Base-by-base conservation (phyloP, 805 yeast species). In the Candida lessepsii region DNA sequence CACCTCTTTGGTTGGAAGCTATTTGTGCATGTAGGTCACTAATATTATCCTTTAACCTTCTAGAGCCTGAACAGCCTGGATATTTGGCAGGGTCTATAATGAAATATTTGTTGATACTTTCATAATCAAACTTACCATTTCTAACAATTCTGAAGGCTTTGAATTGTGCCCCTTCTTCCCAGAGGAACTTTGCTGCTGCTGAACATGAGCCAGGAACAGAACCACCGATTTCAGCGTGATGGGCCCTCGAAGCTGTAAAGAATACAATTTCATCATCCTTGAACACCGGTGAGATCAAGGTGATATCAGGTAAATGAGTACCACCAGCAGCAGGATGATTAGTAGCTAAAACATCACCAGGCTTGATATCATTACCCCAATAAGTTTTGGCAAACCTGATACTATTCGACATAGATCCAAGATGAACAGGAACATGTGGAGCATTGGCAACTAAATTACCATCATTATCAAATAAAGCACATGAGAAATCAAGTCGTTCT, bases 371-470 rank as follows among this genome's bases (percentile, higher is more conserved):
- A 5, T 77, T 81, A 30, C 70, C 60, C 93, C 93, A 85, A 10
- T 75, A 38, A 28, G 71, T 63, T 5, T 81, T 78, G 58, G 86
- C 93, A 9, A 72, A 75, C 11, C 76, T 70, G 15, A 86, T 82
- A 47, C 88, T 85, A 0, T 88, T 81, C 2, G 88, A 81, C 95
- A 86, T 86, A 1, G 91, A 83, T 1, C 95, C 95, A 41, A 86
- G 63, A 57, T 86, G 95, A 18, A 86, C 93, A 2, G 95, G 95
- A 32, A 86, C 76, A 57, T 86, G 91, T 1, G 95, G 95, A 0
- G 95, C 95, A 62, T 86, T 86, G 4, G 95, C 91, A 20, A 83
- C 89, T 25, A 86, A 63, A 23, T 81, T 82, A 16, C 95, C 95
- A 6, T 73, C 71, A 1, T 82, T 68, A 50, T 82, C 87, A 56